Base-by-base conservation (phyloP, 345 rosid genomes). In the Populus ilicifolia region DNA sequence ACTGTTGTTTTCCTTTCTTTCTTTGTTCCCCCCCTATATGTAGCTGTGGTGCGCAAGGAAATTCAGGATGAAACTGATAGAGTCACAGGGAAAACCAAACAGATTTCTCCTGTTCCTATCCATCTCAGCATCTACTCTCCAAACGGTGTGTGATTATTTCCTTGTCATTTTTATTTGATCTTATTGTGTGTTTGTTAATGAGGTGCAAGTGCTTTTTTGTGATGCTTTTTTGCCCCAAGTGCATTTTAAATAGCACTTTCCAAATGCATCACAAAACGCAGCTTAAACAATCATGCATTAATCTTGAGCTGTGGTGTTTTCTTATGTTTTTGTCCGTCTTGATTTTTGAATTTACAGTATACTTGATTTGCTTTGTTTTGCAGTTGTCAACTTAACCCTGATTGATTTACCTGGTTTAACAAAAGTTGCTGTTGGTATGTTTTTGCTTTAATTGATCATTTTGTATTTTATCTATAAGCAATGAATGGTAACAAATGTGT, bases 321-420 rank as follows among this genome's bases (percentile, higher is more conserved):
- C 21, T 25, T 56, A 39, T 52, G 3, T 5, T 33, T 44, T 66
- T 70, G 54, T 43, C n/a, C 61, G 33, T 78, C 63, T 61, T 36
- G n/a, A 70, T 16, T 54, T 36, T 73, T 43, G 41, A 64, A 52
- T 25, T 48, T 9, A 21, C 56, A 48, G 67, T 33, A 8, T 30
- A 11, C 39, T 65, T 75, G 27, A 36, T 75, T 68, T 63, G 54
- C 64, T 59, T 75, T 64, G 13, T 52, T 67, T 71, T 67, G 85
- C 94, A 96, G 99, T 96, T 87, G 99, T 96, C 84, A 93, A 96
- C 86, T 87, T 96, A 80, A 96, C 99, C 52, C 87, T 96, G 56
- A 70, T 96, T 67, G 99, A 96, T 87, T 81, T 96, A 74, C 99
- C 99, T 39, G 99, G 99, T 76, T 82, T 96, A 63, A 96, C 99